phyloP scores from a whole-genome alignment of 108 stramenopile species.

The Nitzschia inconspicua region DNA sequence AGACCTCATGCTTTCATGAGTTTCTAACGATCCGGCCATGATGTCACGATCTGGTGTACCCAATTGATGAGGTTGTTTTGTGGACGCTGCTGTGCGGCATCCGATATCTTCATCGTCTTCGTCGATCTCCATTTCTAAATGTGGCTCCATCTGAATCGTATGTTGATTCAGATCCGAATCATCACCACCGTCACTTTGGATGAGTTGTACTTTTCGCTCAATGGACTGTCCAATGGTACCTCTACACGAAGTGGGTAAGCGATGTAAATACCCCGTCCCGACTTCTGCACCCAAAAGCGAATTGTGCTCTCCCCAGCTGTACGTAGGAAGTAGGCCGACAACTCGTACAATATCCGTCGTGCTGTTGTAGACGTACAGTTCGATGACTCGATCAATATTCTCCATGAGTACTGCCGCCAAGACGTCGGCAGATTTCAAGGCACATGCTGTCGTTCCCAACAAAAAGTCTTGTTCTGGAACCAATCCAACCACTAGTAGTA shows the following conservation, averaged over 20 bases:
- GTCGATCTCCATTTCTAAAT: conserved; percentile 78
- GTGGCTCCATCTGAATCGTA: conserved; percentile 47
- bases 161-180: background rate
- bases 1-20: background rate
- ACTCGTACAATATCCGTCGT: conserved; percentile 88
- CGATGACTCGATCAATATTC: conserved; percentile 77
- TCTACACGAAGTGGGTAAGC: conserved; percentile 73
- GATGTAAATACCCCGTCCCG: conserved; percentile 89
- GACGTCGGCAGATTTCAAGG: conserved; percentile 50
- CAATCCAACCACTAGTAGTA: conserved; percentile 55
- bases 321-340: conserved; percentile 84
- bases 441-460: conserved; percentile 63
- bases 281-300: conserved; percentile 90
- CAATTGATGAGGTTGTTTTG: conserved; percentile 26
- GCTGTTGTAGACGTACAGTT: conserved; percentile 93
- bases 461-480: conserved; percentile 61
- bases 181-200: background rate
- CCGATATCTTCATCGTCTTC: conserved; percentile 4
- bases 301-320: conserved; percentile 92
- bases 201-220: conserved; percentile 60
- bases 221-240: conserved; percentile 57
- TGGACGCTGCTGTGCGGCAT: background rate
- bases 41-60: background rate
- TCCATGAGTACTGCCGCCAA: conserved; percentile 64
- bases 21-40: background rate